Conservation (phyloP, 1,284 basidiomycete genomes). For the Calocybe gambosa region DNA sequence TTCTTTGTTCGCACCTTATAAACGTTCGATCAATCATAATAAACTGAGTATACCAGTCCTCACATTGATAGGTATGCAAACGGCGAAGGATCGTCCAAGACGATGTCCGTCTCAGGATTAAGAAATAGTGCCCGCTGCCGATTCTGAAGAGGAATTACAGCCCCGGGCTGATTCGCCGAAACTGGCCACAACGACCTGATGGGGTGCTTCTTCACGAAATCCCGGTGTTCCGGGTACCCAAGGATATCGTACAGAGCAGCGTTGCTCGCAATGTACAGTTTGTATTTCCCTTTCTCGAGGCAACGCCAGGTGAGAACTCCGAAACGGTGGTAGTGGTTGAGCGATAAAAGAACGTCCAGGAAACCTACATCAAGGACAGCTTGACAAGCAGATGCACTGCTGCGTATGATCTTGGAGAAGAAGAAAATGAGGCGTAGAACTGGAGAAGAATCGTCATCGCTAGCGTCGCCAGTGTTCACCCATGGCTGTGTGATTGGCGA, state of each 20-base stretch:
- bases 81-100: slow-evolving; percentile 9
- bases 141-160: slow-evolving; percentile 3
- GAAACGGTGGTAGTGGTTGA: slow-evolving; percentile 10
- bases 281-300: background rate
- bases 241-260: slow-evolving; percentile 13
- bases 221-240: slow-evolving; percentile 14
- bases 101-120: slow-evolving; percentile 8
- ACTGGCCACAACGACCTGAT: slow-evolving; percentile 13
- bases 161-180: background rate
- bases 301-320: background rate
- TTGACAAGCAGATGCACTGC: slow-evolving; percentile 7
- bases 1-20: too few relatives aligned
- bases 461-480: background rate
- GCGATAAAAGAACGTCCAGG: slow-evolving; percentile 14
- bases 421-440: slow-evolving; percentile 14
- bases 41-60: too few relatives aligned
- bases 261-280: slow-evolving; percentile 16
- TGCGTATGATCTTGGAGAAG: slow-evolving; percentile 15
- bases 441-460: slow-evolving; percentile 7
- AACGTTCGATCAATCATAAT: too few relatives aligned
- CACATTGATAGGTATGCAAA: slow-evolving; percentile 11
- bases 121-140: slow-evolving; percentile 10
- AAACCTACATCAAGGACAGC: slow-evolving; percentile 15
- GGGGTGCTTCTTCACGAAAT: slow-evolving; percentile 12
- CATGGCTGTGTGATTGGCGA: slow-evolving; percentile 12